Percentiles rank a stretch among this genome's conserved stretches.
Conservation (phyloP, 495 filamentous ascomycete species). For the Terfezia boudieri region DNA sequence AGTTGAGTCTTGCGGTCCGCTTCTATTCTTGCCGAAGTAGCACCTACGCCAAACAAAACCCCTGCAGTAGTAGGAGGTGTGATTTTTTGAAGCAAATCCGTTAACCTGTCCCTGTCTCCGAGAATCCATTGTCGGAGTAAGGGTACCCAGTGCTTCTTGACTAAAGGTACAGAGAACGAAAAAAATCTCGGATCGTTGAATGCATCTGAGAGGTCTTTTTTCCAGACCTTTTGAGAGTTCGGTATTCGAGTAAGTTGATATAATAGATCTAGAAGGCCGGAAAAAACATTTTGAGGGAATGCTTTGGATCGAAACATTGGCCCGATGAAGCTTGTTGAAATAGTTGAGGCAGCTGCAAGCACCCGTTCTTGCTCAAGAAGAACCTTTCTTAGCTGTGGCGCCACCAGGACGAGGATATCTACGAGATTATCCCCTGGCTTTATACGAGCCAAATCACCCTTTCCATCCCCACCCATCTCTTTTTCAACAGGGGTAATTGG, state of each 20-base stretch:
- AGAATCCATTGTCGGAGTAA: conserved; percentile 63
- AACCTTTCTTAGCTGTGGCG: conserved; percentile 66
- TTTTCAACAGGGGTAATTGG: background rate
- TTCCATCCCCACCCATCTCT: conserved; percentile 15
- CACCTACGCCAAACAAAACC: conserved; percentile 93
- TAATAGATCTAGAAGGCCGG: conserved; percentile 44
- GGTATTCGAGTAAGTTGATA: conserved; percentile 55
- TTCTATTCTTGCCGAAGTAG: conserved; percentile 78
- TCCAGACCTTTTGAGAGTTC: conserved; percentile 72
- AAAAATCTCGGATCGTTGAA: conserved; percentile 85
- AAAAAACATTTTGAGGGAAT: conserved; percentile 70
- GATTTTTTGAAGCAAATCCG: conserved; percentile 55
- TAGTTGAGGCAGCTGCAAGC: conserved; percentile 46
- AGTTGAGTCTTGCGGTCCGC: conserved; percentile 84
- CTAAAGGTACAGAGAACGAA: conserved; percentile 33
- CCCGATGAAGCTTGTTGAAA: conserved; percentile 63
- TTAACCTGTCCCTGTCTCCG: conserved; percentile 67
- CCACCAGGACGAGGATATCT: conserved; percentile 51
- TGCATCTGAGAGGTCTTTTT: conserved; percentile 73
- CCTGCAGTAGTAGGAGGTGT: conserved; percentile 80
- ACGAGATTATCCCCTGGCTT: conserved; percentile 50
- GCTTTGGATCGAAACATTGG: conserved; percentile 64
- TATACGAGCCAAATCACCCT: conserved; percentile 10
- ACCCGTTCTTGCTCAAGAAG: conserved; percentile 72
- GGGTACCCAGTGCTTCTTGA: conserved; percentile 56